phyloP scores from a whole-genome alignment of 2,329 filamentous ascomycete genomes.

The Sclerotinia sclerotiorum region DNA sequence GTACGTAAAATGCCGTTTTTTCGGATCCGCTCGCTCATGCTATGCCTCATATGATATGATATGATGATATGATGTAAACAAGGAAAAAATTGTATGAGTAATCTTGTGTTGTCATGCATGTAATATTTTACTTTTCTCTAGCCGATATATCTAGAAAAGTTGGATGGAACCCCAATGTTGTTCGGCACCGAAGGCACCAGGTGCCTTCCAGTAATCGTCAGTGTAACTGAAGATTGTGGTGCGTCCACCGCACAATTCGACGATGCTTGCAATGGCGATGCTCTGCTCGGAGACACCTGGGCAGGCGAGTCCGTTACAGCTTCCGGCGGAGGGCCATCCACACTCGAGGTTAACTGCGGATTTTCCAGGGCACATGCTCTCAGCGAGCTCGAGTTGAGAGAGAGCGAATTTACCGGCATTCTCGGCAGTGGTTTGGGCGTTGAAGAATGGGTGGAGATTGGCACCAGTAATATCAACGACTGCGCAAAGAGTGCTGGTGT shows the following conservation, averaged over 20 bases:
- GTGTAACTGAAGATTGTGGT: conserved; percentile 79
- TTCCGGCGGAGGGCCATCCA: conserved; percentile 77
- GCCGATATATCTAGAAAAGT: conserved; percentile 15
- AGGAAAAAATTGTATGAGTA: background rate
- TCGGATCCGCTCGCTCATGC: background rate
- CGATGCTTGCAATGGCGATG: conserved; percentile 70
- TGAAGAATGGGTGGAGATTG: conserved; percentile 97
- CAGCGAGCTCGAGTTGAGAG: conserved; percentile 69
- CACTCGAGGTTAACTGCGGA: conserved; percentile 81
- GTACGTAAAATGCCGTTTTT: background rate
- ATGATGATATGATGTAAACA: conserved; percentile 8
- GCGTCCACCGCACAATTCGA: conserved; percentile 62
- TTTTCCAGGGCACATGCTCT: conserved; percentile 68
- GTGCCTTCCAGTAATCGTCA: conserved; percentile 79
- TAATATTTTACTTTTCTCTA: background rate
- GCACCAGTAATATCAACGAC: conserved; percentile 76
- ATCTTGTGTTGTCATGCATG: conserved; percentile 3
- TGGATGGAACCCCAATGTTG: conserved; percentile 66
- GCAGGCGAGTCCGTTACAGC: conserved; percentile 69
- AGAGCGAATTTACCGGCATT: conserved; percentile 75
- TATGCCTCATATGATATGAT: background rate
- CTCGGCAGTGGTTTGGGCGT: conserved; percentile 60
- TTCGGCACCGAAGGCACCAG: conserved; percentile 71
- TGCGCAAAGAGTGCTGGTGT: conserved; percentile 63
- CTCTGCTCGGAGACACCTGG: conserved; percentile 67